A percentile compares a stretch with the other conserved stretches of the same genome.
Conservation (phyloP, 2,329 filamentous ascomycete species). For the Sporothrix sp. region DNA sequence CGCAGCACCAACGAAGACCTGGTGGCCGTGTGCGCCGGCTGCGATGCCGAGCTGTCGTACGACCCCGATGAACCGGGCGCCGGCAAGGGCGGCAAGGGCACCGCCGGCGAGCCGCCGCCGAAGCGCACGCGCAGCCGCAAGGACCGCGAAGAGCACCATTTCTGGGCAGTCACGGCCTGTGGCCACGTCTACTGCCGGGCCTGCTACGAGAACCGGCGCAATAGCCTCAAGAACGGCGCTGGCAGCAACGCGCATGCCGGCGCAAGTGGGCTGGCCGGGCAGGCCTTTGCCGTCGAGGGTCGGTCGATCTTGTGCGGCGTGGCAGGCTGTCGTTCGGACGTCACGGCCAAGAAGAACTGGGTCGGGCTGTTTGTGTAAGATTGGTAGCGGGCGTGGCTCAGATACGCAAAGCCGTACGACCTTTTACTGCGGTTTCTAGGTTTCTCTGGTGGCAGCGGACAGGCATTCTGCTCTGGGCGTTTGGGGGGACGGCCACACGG, state of each 20-base stretch:
- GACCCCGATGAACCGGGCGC: conserved; percentile 42
- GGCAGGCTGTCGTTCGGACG: conserved; percentile 45
- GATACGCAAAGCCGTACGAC: too few relatives aligned
- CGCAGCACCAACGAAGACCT: conserved; percentile 63
- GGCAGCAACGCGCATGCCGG: not conserved
- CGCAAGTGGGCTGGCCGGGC: not conserved
- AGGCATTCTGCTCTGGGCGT: too few relatives aligned
- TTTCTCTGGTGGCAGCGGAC: too few relatives aligned
- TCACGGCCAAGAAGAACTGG: conserved; percentile 47
- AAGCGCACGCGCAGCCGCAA: conserved; percentile 39
- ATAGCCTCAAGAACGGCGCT: conserved; percentile 28
- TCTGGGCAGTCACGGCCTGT: conserved; percentile 85
- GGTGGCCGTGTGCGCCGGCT: conserved; percentile 74
- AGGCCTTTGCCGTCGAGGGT: conserved; percentile 30
- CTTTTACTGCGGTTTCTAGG: too few relatives aligned
- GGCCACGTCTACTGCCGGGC: conserved; percentile 66
- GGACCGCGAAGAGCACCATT: conserved; percentile 62
- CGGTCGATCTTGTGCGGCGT: conserved; percentile 42
- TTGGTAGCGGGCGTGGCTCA: too few relatives aligned
- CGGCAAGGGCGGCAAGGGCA: conserved; percentile 10
- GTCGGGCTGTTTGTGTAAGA: conserved; percentile 48
- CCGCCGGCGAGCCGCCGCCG: conserved; percentile 19
- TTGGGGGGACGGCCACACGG: too few relatives aligned
- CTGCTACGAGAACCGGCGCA: conserved; percentile 50
- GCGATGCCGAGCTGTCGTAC: conserved; percentile 71